Evolutionary conservation across 73 alveolate genomes (phyloP), one percentile per base, ranked within the genome.

Genomic region (Paramecium biaurelia): DNA sequence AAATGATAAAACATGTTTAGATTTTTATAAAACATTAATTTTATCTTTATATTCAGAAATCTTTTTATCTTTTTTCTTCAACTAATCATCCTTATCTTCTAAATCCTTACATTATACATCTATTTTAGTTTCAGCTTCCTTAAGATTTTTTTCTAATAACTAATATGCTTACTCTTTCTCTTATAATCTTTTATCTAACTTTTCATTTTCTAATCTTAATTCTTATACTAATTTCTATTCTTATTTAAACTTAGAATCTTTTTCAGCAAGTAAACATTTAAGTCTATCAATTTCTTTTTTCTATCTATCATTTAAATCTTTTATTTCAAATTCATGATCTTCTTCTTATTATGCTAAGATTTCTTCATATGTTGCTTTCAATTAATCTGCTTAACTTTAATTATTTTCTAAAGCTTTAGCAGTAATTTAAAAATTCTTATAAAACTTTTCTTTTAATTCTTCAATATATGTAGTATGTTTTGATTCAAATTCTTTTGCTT

Each of bases 1-100:
- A 59, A 93, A 96, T 35, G 97, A 94, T 24, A 95, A 96, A 11
- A 96, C 98, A 76, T 96, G 98, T 94, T 97, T 97, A 28, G 96
- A 76, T 76, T 97, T 97, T 82, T 96, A 93, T 35, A 97, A 92
- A 89, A 96, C 98, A 93, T 93, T 95, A 6, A 97, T 96, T 94
- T 97, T 94, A 76, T 90, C 92, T 76, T 97, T 97, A 67, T 96
- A 96, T 86, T 94, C 95, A 57, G 95, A 86, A 56, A 97, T 95
- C 82, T 97, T 97, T 30, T 95, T 93, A 58, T 97, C 98, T 92
- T 95, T 96, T 85, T 96, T 93, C 84, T 94, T 94, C 18, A 97
- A 89, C 32, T 85, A 57, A 57, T 96, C 98, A 57, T 93, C 94
- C 37, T 84, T 92, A 7, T 95, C 97, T 68, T 94, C 85, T 59